A percentile compares a stretch with the other conserved stretches of the same genome.
phyloP scores from a whole-genome alignment of 1,139 yeast genomes.

The Hanseniaspora uvarum region DNA sequence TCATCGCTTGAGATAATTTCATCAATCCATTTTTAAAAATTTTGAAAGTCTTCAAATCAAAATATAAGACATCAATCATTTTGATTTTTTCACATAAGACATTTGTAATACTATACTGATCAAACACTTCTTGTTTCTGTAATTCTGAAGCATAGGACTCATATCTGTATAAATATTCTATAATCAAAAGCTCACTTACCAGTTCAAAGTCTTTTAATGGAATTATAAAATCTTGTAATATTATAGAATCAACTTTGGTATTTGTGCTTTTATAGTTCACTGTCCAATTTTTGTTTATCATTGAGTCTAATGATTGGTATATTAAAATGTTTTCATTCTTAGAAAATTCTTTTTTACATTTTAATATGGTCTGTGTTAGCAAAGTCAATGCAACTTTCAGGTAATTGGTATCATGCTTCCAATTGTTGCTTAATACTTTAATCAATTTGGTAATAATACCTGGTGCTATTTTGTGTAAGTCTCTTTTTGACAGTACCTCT shows the following conservation, averaged over 20 bases:
- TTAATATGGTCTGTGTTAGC: background rate
- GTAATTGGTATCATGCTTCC: background rate
- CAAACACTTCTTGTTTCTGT: background rate
- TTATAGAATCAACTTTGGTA: background rate
- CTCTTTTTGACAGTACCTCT: background rate
- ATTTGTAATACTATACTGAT: background rate
- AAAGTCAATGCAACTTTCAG: background rate
- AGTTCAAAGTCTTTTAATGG: conserved; percentile 6
- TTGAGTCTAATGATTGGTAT: conserved; percentile 6
- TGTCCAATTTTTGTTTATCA: conserved; percentile 4
- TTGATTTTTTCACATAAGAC: background rate
- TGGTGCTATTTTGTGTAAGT: background rate
- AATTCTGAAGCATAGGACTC: background rate
- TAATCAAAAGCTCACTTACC: background rate
- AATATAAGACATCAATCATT: conserved; percentile 9
- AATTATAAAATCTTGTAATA: background rate
- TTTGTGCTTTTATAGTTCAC: background rate
- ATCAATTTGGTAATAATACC: conserved; percentile 11
- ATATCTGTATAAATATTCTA: conserved; percentile 4
- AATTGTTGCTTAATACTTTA: background rate
- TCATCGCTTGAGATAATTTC: background rate
- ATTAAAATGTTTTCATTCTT: conserved; percentile 6
- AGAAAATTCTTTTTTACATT: background rate
- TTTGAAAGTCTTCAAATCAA: conserved; percentile 1
- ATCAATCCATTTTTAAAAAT: conserved; percentile 7